Conservation (phyloP, 345 rosid genomes). For the Sisymbrium irio region DNA sequence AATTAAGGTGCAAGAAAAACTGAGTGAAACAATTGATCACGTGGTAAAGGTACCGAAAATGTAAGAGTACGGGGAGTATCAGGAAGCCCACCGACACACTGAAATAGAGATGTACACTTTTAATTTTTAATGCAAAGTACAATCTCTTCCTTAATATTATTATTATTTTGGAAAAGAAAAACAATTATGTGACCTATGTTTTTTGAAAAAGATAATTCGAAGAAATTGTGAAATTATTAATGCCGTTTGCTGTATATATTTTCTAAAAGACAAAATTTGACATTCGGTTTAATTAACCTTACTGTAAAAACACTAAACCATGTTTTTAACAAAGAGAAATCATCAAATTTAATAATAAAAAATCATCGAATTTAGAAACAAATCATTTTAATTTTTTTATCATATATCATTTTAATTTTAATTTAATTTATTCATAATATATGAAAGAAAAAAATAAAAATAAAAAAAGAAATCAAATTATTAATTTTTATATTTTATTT, state of each 20-base stretch:
- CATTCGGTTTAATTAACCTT: too few relatives aligned
- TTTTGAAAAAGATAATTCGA: neutral
- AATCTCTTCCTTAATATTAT: neutral
- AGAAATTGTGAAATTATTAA: neutral
- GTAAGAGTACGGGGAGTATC: neutral
- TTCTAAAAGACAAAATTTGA: too few relatives aligned
- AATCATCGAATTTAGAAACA: neutral
- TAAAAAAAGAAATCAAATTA: too few relatives aligned
- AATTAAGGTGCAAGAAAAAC: neutral
- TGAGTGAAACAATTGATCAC: conserved; percentile 10
- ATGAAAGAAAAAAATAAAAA: too few relatives aligned
- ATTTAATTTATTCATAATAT: too few relatives aligned
- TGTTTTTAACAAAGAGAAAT: neutral
- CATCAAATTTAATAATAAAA: too few relatives aligned
- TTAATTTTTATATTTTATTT: too few relatives aligned
- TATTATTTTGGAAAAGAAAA: neutral
- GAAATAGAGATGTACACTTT: neutral
- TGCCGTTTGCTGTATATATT: too few relatives aligned
- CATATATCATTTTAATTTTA: too few relatives aligned
- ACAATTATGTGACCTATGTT: neutral
- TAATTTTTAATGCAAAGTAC: neutral
- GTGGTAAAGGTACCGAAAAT: conserved; percentile 5
- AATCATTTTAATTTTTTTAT: neutral
- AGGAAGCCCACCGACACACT: conserved; percentile 22
- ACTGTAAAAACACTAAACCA: too few relatives aligned